These are phyloP conservation scores for Amoebophrya sp. DNA, from an alignment of 169 alveolate genomes.

Conservation along the genomic window DNA sequence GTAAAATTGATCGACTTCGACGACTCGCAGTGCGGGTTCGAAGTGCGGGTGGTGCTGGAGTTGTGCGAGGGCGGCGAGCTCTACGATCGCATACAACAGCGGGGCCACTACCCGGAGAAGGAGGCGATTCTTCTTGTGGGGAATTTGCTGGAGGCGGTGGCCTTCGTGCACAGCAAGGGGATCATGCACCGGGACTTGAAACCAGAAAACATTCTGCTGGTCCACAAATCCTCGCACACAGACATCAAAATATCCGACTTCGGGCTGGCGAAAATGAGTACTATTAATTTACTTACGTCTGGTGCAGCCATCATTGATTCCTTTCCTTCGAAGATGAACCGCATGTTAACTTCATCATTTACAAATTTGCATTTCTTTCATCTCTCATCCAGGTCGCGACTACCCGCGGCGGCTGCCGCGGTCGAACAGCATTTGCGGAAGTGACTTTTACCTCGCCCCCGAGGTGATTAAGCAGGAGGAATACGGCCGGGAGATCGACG, in stretches of 20 bases:
- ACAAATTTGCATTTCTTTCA: not conserved
- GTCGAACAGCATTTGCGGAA: conserved; percentile 40
- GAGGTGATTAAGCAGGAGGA: conserved; percentile 43
- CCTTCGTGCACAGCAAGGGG: conserved; percentile 18
- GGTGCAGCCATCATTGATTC: no score
- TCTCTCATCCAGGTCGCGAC: not conserved
- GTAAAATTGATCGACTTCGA: not conserved
- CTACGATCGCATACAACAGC: conserved; percentile 14
- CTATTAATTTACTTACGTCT: no score
- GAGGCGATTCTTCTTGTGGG: not conserved
- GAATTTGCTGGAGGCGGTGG: not conserved
- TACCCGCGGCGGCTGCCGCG: conserved; percentile 14
- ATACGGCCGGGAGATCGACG: conserved; percentile 46
- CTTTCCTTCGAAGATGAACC: no score
- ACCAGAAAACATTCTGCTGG: conserved; percentile 18
- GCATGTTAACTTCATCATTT: no score
- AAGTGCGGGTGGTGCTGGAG: conserved; percentile 29
- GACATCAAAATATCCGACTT: conserved; percentile 41
- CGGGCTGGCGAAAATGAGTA: conserved; percentile 37
- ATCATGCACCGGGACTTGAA: conserved; percentile 23
- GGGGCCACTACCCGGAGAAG: conserved; percentile 5
- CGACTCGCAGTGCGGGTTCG: not conserved
- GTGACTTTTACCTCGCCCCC: conserved; percentile 45
- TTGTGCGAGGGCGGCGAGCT: conserved; percentile 35
- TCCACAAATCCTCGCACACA: conserved; percentile 11